Evolutionary conservation across 2,329 filamentous ascomycete genomes (phyloP).

Genomic region (Rhinocladiella similis): DNA sequence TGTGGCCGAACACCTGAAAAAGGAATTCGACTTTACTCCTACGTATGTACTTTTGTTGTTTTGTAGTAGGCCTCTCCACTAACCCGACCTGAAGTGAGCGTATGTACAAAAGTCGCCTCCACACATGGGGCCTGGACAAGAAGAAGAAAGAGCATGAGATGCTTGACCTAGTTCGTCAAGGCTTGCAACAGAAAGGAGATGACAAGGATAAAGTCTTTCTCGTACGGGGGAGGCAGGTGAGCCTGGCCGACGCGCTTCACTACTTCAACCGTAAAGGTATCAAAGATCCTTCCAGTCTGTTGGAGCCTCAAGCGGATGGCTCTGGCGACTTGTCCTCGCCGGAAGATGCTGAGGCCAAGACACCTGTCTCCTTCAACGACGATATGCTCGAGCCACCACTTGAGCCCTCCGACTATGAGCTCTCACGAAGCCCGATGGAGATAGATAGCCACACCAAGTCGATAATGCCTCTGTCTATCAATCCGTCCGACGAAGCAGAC

Average conservation of each 20-base stretch:
- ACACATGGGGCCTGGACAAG: constrained; percentile 29
- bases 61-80: neutral
- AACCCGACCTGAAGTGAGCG: constrained; percentile 24
- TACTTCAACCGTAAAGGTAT: constrained; percentile 32
- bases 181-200: constrained; percentile 26
- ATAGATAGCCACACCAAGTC: constrained; percentile 14
- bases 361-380: constrained; percentile 25
- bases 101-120: constrained; percentile 31
- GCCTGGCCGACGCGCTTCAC: constrained; percentile 30
- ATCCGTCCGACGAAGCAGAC: constrained; percentile 20
- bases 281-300: constrained; percentile 29
- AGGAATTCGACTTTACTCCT: constrained; percentile 28
- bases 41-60: constrained; percentile 25
- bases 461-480: constrained; percentile 10
- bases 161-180: constrained; percentile 31
- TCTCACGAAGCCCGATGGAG: constrained; percentile 18
- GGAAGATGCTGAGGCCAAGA: constrained; percentile 26
- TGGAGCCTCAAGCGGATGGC: constrained; percentile 15
- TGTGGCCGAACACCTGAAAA: constrained; percentile 28
- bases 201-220: constrained; percentile 31
- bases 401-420: constrained; percentile 22
- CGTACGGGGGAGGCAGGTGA: constrained; percentile 28
- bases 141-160: constrained; percentile 33
- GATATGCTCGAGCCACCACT: constrained; percentile 19
- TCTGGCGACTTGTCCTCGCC: constrained; percentile 26